Evolutionary conservation across 768 basidiomycete genomes (phyloP).

Genomic region (Suillus luteus): DNA sequence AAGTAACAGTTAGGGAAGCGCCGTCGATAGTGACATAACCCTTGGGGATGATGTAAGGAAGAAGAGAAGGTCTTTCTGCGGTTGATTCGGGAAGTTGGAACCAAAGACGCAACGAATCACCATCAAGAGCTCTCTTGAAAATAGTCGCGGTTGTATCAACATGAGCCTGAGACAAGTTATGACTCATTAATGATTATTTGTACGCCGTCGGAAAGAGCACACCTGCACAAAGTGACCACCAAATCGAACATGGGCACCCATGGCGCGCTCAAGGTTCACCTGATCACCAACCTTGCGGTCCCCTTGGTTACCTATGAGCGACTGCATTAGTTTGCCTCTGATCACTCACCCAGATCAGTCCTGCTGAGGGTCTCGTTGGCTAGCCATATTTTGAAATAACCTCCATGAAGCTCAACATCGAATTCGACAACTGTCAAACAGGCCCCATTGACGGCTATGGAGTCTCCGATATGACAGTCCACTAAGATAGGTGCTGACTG

Average conservation of each 20-base stretch:
- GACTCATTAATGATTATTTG: not conserved
- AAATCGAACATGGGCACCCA: constrained; percentile 88
- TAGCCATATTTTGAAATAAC: constrained; percentile 92
- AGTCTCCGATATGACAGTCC: constrained; percentile 94
- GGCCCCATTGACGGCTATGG: constrained; percentile 85
- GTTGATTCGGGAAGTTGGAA: constrained; percentile 75
- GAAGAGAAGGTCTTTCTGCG: constrained; percentile 56
- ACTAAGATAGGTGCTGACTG: constrained; percentile 71
- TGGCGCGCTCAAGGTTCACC: constrained; percentile 93
- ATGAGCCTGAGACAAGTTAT: constrained; percentile 67
- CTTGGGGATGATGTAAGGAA: constrained; percentile 88
- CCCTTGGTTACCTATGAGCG: constrained; percentile 38
- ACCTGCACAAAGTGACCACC: constrained; percentile 99
- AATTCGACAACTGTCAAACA: constrained; percentile 94
- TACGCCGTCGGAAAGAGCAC: constrained; percentile 19
- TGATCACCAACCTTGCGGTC: constrained; percentile 75
- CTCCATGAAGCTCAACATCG: constrained; percentile 56
- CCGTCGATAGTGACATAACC: constrained; percentile 96
- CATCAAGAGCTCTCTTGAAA: constrained; percentile 65
- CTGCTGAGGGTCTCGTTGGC: constrained; percentile 93
- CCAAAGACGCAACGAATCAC: constrained; percentile 82
- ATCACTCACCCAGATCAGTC: constrained; percentile 80
- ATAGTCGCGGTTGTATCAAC: constrained; percentile 89
- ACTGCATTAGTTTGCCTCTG: constrained; percentile 6
- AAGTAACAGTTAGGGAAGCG: constrained; percentile 87